These are phyloP conservation scores for Cucumis cinereus DNA, from an alignment of 306 rosid genomes.

Conservation along the genomic window DNA sequence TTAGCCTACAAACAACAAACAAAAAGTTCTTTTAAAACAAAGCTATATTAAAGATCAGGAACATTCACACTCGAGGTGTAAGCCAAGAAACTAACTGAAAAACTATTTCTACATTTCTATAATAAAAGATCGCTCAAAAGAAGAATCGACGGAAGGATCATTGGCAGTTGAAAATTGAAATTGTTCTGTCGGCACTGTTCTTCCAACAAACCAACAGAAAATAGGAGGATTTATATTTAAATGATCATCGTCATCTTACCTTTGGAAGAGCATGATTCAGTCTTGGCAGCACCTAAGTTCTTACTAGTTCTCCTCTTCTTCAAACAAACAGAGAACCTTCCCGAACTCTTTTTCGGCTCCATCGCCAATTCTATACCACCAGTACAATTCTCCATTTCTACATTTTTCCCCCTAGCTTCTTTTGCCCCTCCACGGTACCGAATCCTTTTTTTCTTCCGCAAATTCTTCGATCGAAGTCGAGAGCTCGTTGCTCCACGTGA, in stretches of 20 bases:
- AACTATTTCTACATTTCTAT: not conserved
- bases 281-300: slow-evolving; percentile 15
- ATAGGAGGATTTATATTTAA: not conserved
- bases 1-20: not conserved
- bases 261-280: slow-evolving; percentile 23
- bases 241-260: slow-evolving; percentile 21
- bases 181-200: not conserved
- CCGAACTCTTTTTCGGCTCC: slow-evolving; percentile 22
- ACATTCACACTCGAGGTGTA: not conserved
- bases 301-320: slow-evolving; percentile 40
- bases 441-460: slow-evolving; percentile 13
- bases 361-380: not conserved
- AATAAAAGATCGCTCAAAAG: not conserved
- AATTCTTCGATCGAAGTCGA: slow-evolving; percentile 8
- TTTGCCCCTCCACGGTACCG: slow-evolving; percentile 14
- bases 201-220: not conserved
- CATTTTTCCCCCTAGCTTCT: slow-evolving; percentile 12
- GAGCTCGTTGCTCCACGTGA: slow-evolving; percentile 8
- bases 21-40: not conserved
- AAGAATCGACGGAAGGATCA: not conserved
- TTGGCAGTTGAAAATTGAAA: not conserved
- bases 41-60: not conserved
- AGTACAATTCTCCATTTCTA: slow-evolving; percentile 8
- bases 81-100: not conserved
- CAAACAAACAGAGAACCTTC: slow-evolving; percentile 29